Evolutionary conservation across 495 filamentous ascomycete species (phyloP).

Genomic region (Staphylotrichum longicolle): DNA sequence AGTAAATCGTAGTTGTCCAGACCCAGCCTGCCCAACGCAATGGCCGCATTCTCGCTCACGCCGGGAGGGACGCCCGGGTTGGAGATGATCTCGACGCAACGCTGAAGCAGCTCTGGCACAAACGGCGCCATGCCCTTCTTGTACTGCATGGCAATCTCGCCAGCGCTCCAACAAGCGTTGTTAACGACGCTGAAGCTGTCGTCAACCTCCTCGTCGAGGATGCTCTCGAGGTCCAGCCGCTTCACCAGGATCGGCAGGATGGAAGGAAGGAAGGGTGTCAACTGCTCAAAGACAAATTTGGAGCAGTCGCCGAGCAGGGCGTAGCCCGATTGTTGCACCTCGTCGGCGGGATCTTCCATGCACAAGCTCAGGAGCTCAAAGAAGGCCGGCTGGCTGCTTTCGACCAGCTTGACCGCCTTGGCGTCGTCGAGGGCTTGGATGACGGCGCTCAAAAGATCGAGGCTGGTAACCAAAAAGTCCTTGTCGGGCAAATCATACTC

Average conservation of each 20-base stretch:
- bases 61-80: conserved; percentile 84
- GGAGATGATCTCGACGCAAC: conserved; percentile 72
- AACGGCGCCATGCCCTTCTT: conserved; percentile 70
- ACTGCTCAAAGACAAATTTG: conserved; percentile 85
- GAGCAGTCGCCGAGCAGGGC: conserved; percentile 94
- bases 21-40: conserved; percentile 86
- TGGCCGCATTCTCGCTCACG: conserved; percentile 91
- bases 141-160: conserved; percentile 86
- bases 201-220: conserved; percentile 69
- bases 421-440: conserved; percentile 83
- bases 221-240: conserved; percentile 78
- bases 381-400: conserved; percentile 71
- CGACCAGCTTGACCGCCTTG: conserved; percentile 72
- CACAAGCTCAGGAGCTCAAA: conserved; percentile 88
- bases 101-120: conserved; percentile 69
- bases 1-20: conserved; percentile 74
- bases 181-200: conserved; percentile 89
- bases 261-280: conserved; percentile 68
- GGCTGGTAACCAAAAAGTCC: conserved; percentile 94
- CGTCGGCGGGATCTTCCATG: conserved; percentile 88
- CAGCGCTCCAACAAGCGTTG: conserved; percentile 97
- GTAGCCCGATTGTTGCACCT: conserved; percentile 94
- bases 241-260: conserved; percentile 78
- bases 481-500: conserved; percentile 83
- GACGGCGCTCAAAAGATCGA: conserved; percentile 90